Percentiles rank a stretch among this genome's conserved stretches.
These are phyloP conservation scores for Neonectria magnoliae DNA, from an alignment of 2,329 filamentous ascomycete species.

Conservation along the genomic window DNA sequence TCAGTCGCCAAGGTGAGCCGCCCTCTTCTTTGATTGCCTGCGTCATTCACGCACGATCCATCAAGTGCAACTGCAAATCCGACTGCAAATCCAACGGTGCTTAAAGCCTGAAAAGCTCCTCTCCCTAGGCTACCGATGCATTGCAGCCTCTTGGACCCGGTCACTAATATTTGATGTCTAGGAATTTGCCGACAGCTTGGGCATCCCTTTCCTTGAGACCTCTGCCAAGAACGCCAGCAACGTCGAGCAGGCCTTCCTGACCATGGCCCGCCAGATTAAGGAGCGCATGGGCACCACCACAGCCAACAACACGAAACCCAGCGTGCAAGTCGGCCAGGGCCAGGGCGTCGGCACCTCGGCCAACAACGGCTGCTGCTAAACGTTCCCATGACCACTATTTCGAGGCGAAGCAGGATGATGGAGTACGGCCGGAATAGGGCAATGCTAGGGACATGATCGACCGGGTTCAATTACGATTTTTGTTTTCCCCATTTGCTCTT, in stretches of 20 bases:
- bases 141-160: not conserved
- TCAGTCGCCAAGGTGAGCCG: constrained; percentile 94
- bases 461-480: constrained; percentile 45
- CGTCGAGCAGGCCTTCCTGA: constrained; percentile 99
- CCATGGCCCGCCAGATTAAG: constrained; percentile 99
- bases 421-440: constrained; percentile 41
- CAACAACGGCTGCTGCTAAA: constrained; percentile 90
- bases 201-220: constrained; percentile 99
- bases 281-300: constrained; percentile 98
- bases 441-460: constrained; percentile 45
- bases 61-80: constrained; percentile 37
- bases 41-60: not conserved
- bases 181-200: constrained; percentile 99
- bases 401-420: constrained; percentile 41
- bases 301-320: constrained; percentile 97
- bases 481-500: constrained; percentile 37
- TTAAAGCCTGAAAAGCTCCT: constrained; percentile 14
- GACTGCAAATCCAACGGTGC: constrained; percentile 25
- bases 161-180: constrained; percentile 52
- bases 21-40: constrained; percentile 7
- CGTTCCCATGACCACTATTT: constrained; percentile 32
- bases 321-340: constrained; percentile 93
- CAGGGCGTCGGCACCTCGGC: constrained; percentile 91
- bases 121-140: constrained; percentile 21
- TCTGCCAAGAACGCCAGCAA: constrained; percentile 99